These are phyloP conservation scores for Apiotrichum akiyoshidainum DNA, from an alignment of 1,284 basidiomycete species.

Conservation along the genomic window DNA sequence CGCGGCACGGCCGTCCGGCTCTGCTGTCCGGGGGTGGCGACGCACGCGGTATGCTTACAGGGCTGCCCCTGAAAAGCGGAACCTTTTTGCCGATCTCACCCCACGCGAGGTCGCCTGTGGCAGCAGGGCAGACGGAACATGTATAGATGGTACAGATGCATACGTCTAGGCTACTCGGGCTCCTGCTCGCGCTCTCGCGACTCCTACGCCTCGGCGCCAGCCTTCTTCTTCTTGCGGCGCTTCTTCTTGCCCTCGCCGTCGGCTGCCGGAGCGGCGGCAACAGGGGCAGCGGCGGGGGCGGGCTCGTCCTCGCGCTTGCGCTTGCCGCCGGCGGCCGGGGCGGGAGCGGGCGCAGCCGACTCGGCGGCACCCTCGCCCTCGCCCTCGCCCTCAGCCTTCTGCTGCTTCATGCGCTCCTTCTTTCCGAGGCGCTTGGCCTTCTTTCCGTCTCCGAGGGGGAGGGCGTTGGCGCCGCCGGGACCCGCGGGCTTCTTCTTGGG, in stretches of 20 bases:
- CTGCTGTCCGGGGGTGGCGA: too few species aligned
- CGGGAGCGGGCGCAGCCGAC: not conserved
- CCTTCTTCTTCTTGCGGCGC: constrained; percentile 24
- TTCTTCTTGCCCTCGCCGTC: constrained; percentile 15
- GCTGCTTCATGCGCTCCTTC: constrained; percentile 48
- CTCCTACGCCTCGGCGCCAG: not conserved
- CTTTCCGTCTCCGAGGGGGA: constrained; percentile 13
- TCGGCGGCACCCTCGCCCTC: constrained; percentile 1
- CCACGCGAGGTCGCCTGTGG: too few species aligned
- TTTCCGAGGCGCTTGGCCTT: constrained; percentile 51
- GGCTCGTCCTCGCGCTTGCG: not conserved
- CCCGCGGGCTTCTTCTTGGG: not conserved
- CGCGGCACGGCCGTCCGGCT: too few species aligned
- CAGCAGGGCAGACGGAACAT: too few species aligned
- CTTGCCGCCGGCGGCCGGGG: not conserved
- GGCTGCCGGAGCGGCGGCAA: not conserved
- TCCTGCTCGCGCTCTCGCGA: not conserved
- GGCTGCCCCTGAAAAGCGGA: too few species aligned
- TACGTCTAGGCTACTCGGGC: not conserved
- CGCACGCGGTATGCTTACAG: too few species aligned
- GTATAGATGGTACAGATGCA: constrained; percentile 3
- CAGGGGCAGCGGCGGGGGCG: not conserved
- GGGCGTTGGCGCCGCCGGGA: constrained; percentile 16
- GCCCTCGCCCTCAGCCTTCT: constrained; percentile 9
- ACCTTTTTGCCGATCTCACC: too few species aligned